Evolutionary conservation across 805 yeast genomes (phyloP), one percentile per base, ranked within the genome.

Genomic region (Metschnikowia koreensis): DNA sequence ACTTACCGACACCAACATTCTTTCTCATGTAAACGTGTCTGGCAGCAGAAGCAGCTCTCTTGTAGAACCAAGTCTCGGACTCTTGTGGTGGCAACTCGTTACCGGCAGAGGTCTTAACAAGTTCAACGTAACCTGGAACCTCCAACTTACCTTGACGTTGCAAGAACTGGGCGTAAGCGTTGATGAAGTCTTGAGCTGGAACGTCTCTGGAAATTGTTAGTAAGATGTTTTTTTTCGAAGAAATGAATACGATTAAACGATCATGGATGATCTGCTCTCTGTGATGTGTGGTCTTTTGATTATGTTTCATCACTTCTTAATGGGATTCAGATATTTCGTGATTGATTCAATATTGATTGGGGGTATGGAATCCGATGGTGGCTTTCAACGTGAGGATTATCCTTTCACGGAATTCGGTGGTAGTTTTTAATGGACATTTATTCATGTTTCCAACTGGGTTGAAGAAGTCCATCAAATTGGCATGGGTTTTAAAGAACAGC

Each of bases 111-210:
- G 99, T 94, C 91, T 94, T 94, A 82, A 94, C 99, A 70, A 93
- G 80, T 84, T 94, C 99, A 77, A 94, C 98, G 88, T 92, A 94
- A 79, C 97, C 97, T 83, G 99, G 99, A 71, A 94, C 94, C 79
- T 93, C 98, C 76, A 94, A 87, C 81, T 91, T 92, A 86, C 98
- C 99, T 84, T 96, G 99, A 82, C 98, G 91, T 85, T 94, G 98
- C 81, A 94, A 89, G 89, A 94, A 94, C 77, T 89, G 89, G 73
- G 99, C 98, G 86, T 94, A 94, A 81, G 98, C 97, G 84, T 90
- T 91, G 81, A 94, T 93, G 84, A 94, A 94, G 66, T 89, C 96
- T 88, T 94, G 98, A 80, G 99, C 99, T 82, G 98, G 97, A 81
- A 94, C 99, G 97, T 94, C 99, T 88, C 97, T 91, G 67, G n/a